Percentiles rank a stretch among this genome's conserved stretches.
Evolutionary conservation across 2,329 filamentous ascomycete species (phyloP).

Genomic region (Thelonectria blattea): DNA sequence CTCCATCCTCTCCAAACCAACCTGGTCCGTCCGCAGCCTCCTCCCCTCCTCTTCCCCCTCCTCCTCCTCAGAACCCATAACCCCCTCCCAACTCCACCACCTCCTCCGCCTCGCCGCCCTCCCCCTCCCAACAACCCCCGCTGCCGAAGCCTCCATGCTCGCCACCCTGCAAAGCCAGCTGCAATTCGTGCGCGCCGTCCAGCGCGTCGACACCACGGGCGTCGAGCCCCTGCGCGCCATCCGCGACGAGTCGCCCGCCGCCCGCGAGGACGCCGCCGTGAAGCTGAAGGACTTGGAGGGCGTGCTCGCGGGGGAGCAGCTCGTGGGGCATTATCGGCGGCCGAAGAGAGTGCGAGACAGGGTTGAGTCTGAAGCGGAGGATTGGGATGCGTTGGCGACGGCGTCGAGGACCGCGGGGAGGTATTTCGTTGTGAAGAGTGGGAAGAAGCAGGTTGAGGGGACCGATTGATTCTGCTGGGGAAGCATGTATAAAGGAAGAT

Average conservation of each 20-base stretch:
- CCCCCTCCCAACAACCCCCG: constrained; percentile 67
- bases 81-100: constrained; percentile 75
- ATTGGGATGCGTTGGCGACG: constrained; percentile 73
- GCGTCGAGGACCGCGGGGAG: constrained; percentile 71
- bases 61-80: constrained; percentile 54
- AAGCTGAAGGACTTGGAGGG: constrained; percentile 62
- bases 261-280: constrained; percentile 65
- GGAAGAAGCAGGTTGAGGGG: constrained; percentile 45
- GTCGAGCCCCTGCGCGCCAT: constrained; percentile 79
- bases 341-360: constrained; percentile 47
- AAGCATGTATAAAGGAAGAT: neutral
- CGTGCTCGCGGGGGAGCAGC: constrained; percentile 65
- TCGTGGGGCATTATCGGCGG: constrained; percentile 61
- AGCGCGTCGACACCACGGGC: constrained; percentile 74
- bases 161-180: constrained; percentile 80
- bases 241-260: constrained; percentile 76
- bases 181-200: constrained; percentile 87
- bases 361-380: constrained; percentile 57
- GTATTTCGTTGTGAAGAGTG: constrained; percentile 79
- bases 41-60: constrained; percentile 55
- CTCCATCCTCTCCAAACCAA: constrained; percentile 70
- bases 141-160: constrained; percentile 74
- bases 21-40: constrained; percentile 83
- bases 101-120: constrained; percentile 89
- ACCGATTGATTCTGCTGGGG: neutral